Percentiles rank a stretch among this genome's conserved stretches.
phyloP scores from a whole-genome alignment of 2,329 filamentous ascomycete species.

The Setomelanomma holmii region DNA sequence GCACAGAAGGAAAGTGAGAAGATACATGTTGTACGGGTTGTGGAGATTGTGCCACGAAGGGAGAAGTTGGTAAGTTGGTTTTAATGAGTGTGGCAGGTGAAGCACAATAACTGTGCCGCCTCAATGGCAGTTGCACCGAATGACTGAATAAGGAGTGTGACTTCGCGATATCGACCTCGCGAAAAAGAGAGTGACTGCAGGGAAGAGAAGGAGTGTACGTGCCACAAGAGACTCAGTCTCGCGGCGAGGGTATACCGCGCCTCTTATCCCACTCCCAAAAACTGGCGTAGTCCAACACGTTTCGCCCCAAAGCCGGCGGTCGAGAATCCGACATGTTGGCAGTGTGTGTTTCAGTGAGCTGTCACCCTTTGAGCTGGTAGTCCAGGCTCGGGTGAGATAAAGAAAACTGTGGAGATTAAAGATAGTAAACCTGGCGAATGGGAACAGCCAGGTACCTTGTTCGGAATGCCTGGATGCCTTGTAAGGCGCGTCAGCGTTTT shows the following conservation, averaged over 20 bases:
- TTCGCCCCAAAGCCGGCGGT: not conserved
- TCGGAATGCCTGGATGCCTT: not conserved
- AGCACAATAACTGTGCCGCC: not conserved
- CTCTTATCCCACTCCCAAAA: constrained; percentile 6
- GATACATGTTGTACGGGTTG: constrained; percentile 1
- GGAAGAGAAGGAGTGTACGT: not conserved
- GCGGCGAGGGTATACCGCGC: constrained; percentile 1
- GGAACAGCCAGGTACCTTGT: not conserved
- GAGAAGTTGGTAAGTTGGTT: not conserved
- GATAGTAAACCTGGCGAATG: constrained; percentile 5
- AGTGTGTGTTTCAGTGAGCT: constrained; percentile 1
- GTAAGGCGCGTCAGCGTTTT: not conserved
- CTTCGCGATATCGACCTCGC: not conserved
- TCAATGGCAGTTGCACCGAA: not conserved
- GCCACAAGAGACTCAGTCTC: not conserved
- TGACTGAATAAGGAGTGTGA: not conserved
- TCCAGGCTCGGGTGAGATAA: not conserved
- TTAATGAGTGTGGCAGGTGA: constrained; percentile 1
- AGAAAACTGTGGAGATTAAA: constrained; percentile 6
- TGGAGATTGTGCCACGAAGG: not conserved
- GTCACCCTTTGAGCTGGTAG: constrained; percentile 1
- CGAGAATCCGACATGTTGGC: not conserved
- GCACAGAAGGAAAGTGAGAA: not conserved
- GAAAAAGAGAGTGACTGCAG: constrained; percentile 2
- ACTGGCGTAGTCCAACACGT: not conserved